Percentiles rank a stretch among this genome's conserved stretches.
phyloP scores from a whole-genome alignment of 2,329 filamentous ascomycete species.

The Cercospora canescens region DNA sequence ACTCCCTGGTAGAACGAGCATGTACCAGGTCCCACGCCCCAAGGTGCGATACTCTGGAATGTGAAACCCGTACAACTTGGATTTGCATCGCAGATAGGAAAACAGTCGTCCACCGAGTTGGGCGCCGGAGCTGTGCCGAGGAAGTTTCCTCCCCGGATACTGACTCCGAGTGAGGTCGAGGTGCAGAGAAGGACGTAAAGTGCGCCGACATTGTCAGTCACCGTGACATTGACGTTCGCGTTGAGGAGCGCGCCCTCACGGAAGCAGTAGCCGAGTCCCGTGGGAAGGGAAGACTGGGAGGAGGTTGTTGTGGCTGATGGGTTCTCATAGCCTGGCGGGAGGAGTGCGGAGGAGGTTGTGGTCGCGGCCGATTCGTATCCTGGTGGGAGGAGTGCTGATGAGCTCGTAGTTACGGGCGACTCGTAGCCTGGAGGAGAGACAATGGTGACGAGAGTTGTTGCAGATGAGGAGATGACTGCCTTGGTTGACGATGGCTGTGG shows the following conservation, averaged over 20 bases:
- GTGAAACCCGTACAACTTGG: slow-evolving; percentile 6
- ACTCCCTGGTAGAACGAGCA: background rate
- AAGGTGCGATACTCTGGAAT: slow-evolving; percentile 6
- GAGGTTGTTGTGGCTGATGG: background rate
- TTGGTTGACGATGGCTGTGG: background rate
- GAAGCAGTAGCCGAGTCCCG: slow-evolving; percentile 5
- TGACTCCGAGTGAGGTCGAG: background rate
- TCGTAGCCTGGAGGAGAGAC: background rate
- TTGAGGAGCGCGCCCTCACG: slow-evolving; percentile 2
- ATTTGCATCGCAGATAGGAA: slow-evolving; percentile 3
- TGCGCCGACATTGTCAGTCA: slow-evolving; percentile 6
- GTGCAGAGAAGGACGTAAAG: slow-evolving; percentile 10
- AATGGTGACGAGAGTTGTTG: background rate
- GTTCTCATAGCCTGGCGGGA: background rate
- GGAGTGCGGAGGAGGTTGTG: too few relatives aligned
- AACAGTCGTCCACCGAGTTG: slow-evolving; percentile 10
- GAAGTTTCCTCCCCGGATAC: background rate
- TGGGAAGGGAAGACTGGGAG: background rate
- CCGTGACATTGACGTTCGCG: slow-evolving; percentile 1
- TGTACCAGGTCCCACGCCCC: background rate
- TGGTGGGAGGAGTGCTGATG: background rate
- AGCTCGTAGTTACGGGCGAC: background rate
- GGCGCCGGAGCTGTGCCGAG: background rate
- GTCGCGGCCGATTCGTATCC: background rate
- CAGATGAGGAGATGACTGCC: background rate